These are phyloP conservation scores for Pleurozium schreberi DNA, from an alignment of 225 moss, liverwort and hornwort species.

Conservation along the genomic window DNA sequence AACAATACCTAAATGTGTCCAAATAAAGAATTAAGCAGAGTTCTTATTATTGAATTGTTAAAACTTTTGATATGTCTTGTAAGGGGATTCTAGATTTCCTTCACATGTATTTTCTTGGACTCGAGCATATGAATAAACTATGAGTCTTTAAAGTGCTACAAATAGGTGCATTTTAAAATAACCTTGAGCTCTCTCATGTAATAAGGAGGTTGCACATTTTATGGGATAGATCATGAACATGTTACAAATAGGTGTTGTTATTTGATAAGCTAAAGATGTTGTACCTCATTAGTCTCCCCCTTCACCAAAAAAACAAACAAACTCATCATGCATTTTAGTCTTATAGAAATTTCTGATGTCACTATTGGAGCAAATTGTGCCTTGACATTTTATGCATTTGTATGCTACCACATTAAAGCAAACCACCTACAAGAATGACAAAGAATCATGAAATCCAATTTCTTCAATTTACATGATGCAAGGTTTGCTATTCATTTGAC, in stretches of 20 bases:
- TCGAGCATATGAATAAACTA: rapidly evolving
- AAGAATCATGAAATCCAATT: background rate
- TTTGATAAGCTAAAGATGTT: background rate
- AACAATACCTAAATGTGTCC: background rate
- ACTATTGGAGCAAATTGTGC: rapidly evolving
- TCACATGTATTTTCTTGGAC: background rate
- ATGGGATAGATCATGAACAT: rapidly evolving
- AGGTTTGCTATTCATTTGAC: rapidly evolving
- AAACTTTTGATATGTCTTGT: background rate
- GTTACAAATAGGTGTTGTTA: too few species aligned
- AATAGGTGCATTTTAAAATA: background rate
- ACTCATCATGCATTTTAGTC: background rate
- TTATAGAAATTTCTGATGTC: too few species aligned
- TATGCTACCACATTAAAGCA: background rate
- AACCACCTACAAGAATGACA: background rate
- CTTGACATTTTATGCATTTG: background rate
- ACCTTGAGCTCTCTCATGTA: background rate
- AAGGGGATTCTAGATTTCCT: background rate
- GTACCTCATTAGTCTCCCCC: too few species aligned
- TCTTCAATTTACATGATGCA: background rate
- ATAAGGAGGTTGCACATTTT: background rate
- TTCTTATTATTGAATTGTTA: background rate
- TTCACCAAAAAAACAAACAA: too few species aligned
- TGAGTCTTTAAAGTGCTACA: rapidly evolving
- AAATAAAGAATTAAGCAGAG: background rate